Conservation (phyloP, 169 alveolate genomes). For the Miamiensis avidus region DNA sequence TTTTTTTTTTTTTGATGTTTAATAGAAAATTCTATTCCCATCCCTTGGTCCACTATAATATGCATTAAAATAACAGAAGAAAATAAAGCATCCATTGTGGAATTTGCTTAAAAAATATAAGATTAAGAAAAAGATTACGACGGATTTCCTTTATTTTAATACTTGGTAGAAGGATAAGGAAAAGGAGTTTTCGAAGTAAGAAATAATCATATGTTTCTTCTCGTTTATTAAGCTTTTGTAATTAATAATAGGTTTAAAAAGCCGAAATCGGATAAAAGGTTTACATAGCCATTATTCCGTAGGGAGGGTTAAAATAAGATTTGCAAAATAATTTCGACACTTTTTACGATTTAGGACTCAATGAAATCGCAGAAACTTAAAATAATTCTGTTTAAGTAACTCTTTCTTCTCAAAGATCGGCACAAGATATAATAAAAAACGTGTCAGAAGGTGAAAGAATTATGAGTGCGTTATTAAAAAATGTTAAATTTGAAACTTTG, state of each 20-base stretch:
- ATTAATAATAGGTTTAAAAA: too few species aligned
- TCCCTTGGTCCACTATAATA: neutral
- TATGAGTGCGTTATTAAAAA: neutral
- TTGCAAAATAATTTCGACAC: neutral
- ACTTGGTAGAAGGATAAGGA: neutral
- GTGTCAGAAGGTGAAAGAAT: neutral
- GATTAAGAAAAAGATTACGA: too few species aligned
- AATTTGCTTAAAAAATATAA: too few species aligned
- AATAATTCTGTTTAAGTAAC: neutral
- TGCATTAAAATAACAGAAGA: neutral
- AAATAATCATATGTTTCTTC: too few species aligned
- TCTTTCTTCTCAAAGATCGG: neutral
- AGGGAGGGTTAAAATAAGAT: neutral
- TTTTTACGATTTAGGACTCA: neutral
- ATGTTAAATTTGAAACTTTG: neutral
- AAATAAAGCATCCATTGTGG: neutral
- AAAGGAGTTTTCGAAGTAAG: too few species aligned
- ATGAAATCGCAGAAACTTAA: neutral
- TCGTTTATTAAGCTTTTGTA: too few species aligned
- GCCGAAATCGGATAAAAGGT: neutral
- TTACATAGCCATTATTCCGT: neutral
- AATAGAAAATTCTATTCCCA: neutral
- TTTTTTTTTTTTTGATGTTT: too few species aligned
- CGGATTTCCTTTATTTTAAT: neutral
- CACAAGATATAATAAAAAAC: neutral